Base-by-base conservation (phyloP, 345 rosid species). In the Populus euphratica region DNA sequence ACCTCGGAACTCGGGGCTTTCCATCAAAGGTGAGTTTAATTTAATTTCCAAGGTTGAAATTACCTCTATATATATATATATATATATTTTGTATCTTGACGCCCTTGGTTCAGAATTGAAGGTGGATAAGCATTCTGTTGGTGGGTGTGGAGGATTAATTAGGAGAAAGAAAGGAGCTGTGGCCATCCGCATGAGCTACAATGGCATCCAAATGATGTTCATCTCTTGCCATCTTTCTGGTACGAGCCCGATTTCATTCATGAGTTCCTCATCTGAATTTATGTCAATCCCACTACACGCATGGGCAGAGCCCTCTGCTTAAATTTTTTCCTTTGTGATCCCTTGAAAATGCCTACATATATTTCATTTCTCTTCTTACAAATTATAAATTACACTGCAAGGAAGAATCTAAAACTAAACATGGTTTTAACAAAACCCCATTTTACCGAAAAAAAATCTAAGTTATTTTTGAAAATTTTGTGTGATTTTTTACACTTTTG, bases 131-230 rank as follows among this genome's bases (percentile, higher is more conserved):
- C 81, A 82, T 72, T 84, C 90, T 0, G 74, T 81, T 5, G 89
- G 87, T 8, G 90, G 90, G 0, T 64, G 73, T 38, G 91, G 91
- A 71, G 87, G 91, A 43, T 75, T 89, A 27, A 79, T 77, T 17
- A 59, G 86, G 63, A 82, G 89, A 79, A 86, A 81, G 67, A 87
- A 89, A 75, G 92, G 90, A 4, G 87, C 92, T 0, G 92, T 86
- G 2, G 90, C 89, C 3, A 83, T 89, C 31, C 76, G 74, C 49
- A 83, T 89, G 66, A 79, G 74, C 47, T 89, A 80, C 78, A 81
- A 82, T 79, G 90, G 91, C 47, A 81, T 87, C 67, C 61, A 27
- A 66, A 85, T 87, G 85, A 83, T 84, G 44, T 88, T 82, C 78
- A 82, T 83, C 73, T 83, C 90, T 47, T 85, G 87, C 68, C 91